Conservation (phyloP, 2,329 filamentous ascomycete species). For the Penicillium occitanis region DNA sequence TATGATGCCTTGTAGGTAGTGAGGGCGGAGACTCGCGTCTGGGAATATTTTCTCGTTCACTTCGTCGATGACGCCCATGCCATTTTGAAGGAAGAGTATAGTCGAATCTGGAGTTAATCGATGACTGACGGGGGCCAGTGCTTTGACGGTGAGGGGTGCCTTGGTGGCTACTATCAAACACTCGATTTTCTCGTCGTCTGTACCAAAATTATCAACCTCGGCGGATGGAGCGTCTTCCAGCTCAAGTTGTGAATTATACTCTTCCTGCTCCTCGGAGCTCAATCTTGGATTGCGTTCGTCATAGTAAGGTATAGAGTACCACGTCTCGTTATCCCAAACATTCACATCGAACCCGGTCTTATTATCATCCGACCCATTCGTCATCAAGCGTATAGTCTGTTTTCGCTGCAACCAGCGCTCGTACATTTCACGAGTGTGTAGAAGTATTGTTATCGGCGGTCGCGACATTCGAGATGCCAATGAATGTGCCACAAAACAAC, state of each 20-base stretch:
- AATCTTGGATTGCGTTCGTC: slow-evolving; percentile 21
- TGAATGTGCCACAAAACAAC: slow-evolving; percentile 72
- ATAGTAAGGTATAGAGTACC: slow-evolving; percentile 34
- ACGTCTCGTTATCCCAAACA: slow-evolving; percentile 35
- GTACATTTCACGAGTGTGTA: slow-evolving; percentile 57
- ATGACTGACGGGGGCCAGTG: slow-evolving; percentile 64
- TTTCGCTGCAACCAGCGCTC: slow-evolving; percentile 34
- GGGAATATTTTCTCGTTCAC: slow-evolving; percentile 71
- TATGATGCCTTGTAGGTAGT: slow-evolving; percentile 71
- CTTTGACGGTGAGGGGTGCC: slow-evolving; percentile 64
- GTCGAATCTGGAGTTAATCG: slow-evolving; percentile 68
- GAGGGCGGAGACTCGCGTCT: slow-evolving; percentile 64
- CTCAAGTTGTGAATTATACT: slow-evolving; percentile 3
- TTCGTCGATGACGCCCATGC: slow-evolving; percentile 78
- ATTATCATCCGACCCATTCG: slow-evolving; percentile 43
- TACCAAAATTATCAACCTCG: slow-evolving; percentile 15
- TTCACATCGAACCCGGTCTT: slow-evolving; percentile 48
- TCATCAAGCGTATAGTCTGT: slow-evolving; percentile 37
- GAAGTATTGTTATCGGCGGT: slow-evolving; percentile 77
- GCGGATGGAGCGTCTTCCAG: not conserved
- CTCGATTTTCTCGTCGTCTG: slow-evolving; percentile 57
- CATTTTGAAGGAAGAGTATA: slow-evolving; percentile 75
- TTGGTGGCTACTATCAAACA: slow-evolving; percentile 81
- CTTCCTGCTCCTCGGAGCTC: slow-evolving; percentile 17
- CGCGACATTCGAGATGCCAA: slow-evolving; percentile 61